Evolutionary conservation across 1,139 yeast genomes (phyloP).

Genomic region (Debaryomycetaceae sp.): DNA sequence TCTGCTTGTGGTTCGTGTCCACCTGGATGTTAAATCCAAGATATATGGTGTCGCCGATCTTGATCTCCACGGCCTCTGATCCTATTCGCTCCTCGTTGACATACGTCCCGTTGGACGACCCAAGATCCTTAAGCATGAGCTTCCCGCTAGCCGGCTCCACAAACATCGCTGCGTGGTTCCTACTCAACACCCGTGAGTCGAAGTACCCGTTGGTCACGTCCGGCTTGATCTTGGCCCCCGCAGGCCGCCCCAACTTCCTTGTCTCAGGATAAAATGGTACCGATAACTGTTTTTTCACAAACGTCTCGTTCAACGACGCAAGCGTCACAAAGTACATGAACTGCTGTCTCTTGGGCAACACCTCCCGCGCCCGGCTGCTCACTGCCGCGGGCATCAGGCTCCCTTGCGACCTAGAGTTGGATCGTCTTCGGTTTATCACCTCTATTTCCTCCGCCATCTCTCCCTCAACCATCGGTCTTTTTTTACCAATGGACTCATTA

Average conservation of each 20-base stretch:
- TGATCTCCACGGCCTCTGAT: slow-evolving; percentile 60
- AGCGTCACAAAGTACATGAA: slow-evolving; percentile 59
- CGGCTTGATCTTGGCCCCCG: slow-evolving; percentile 70
- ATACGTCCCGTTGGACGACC: slow-evolving; percentile 93
- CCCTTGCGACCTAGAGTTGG: slow-evolving; percentile 40
- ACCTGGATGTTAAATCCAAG: slow-evolving; percentile 90
- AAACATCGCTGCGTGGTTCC: slow-evolving; percentile 91
- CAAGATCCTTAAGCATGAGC: slow-evolving; percentile 78
- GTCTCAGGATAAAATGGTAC: slow-evolving; percentile 84
- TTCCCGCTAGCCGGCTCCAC: slow-evolving; percentile 66
- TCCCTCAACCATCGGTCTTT: not conserved
- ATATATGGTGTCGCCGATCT: slow-evolving; percentile 76
- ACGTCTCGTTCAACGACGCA: slow-evolving; percentile 75
- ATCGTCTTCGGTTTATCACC: slow-evolving; percentile 24
- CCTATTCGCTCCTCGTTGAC: slow-evolving; percentile 72
- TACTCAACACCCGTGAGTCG: slow-evolving; percentile 86
- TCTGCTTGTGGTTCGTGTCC: slow-evolving; percentile 78
- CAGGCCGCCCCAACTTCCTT: slow-evolving; percentile 82
- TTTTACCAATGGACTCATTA: not conserved
- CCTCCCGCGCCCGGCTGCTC: slow-evolving; percentile 9
- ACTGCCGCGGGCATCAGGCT: slow-evolving; percentile 7
- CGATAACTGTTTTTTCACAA: slow-evolving; percentile 71
- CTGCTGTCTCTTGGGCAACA: slow-evolving; percentile 27
- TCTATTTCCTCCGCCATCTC: slow-evolving; percentile 1
- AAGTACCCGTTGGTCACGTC: slow-evolving; percentile 85